Evolutionary conservation across 768 basidiomycete species (phyloP), one percentile per base, ranked within the genome.

Genomic region (Suillus subalutaceus): DNA sequence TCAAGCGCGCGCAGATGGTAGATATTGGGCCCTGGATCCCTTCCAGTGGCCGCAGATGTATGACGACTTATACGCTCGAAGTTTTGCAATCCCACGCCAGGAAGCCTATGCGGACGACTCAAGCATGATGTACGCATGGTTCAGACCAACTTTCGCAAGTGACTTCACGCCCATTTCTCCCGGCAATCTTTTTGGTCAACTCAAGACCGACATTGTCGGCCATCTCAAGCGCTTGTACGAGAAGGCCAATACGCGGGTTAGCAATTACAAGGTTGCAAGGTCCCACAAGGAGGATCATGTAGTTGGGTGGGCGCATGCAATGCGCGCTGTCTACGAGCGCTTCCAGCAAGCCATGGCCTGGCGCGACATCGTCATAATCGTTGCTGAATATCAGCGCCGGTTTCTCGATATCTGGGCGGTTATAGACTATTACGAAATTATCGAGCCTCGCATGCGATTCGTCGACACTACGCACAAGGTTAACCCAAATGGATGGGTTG

Each of bases 291-390:
- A 50, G 50, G 50, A 26, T 50, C 50, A 50, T 15, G 13, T 50
- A 5, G 23, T 50, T 50, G 50, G 50, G 50, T 50, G 50, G 50
- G 50, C 4, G 13, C 50, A 50, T 50, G 50, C 13, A 5, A 50
- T 50, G 50, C 13, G 0, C 6, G 13, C 50, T 50, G 50, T 50
- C 2, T 15, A 50, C 0, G 50, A 50, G 50, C 6, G 6, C 50
- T 50, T 50, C 50, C 50, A 50, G 50, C 50, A 50, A 50, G 50
- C 50, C 50, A 50, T 50, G 50, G 50, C 38, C 35, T 60, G 16
- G 30, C 4, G 18, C 0, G 18, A 63, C 15, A 9, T 48, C 4
- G 7, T 63, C 43, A 50, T 48, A 4, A 4, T 32, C 32, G 0
- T 63, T 32, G 62, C 62, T 57, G 46, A 63, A 16, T 55, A 37